Percentiles rank a stretch among this genome's conserved stretches.
These are phyloP conservation scores for Melastoma candidum DNA, from an alignment of 441 rosid genomes.

Conservation along the genomic window DNA sequence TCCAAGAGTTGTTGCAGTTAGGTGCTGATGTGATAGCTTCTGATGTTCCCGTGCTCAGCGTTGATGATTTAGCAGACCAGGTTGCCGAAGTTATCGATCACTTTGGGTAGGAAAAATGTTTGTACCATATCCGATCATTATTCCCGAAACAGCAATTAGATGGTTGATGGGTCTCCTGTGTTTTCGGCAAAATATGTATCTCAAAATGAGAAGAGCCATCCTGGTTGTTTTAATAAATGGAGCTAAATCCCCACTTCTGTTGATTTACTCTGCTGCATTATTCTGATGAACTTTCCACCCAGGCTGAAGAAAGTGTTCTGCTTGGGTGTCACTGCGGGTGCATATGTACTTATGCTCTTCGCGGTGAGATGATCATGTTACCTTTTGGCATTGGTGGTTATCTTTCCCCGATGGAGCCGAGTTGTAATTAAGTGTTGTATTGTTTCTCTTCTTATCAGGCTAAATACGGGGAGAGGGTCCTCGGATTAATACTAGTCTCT, in stretches of 20 bases:
- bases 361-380: constrained; percentile 26
- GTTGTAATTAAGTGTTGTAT: background rate
- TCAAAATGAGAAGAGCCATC: too few relatives aligned
- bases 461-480: constrained; percentile 43
- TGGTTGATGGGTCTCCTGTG: too few relatives aligned
- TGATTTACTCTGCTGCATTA: too few relatives aligned
- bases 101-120: constrained; percentile 39
- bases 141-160: too few relatives aligned
- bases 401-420: background rate
- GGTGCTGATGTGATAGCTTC: constrained; percentile 66
- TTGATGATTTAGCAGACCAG: constrained; percentile 69
- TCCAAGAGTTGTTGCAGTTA: constrained; percentile 33
- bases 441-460: constrained; percentile 23
- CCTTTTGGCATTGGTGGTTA: background rate
- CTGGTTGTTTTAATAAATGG: too few relatives aligned
- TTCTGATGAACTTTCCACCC: constrained; percentile 5
- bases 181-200: too few relatives aligned
- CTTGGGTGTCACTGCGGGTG: constrained; percentile 63
- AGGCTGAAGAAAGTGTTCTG: constrained; percentile 49
- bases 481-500: constrained; percentile 54
- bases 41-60: constrained; percentile 45
- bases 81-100: constrained; percentile 71
- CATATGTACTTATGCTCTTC: constrained; percentile 50
- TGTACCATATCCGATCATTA: background rate
- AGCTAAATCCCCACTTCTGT: too few relatives aligned